These are phyloP conservation scores for Fusarium compactum DNA, from an alignment of 2,329 filamentous ascomycete species.

Conservation along the genomic window DNA sequence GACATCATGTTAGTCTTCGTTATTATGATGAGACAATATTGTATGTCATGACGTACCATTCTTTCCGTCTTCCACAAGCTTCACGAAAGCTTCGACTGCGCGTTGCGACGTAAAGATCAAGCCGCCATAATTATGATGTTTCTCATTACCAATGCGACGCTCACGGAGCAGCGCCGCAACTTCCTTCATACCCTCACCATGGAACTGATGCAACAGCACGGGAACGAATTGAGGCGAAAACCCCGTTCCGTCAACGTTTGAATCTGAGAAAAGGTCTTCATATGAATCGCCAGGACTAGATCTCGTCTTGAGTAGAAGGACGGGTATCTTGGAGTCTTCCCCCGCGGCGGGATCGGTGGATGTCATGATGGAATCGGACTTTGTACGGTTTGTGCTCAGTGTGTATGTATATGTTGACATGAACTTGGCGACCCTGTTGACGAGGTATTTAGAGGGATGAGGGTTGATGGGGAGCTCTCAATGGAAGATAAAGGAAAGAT, in stretches of 20 bases:
- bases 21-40: neutral
- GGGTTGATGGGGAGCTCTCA: neutral
- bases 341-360: constrained; percentile 22
- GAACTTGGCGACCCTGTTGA: neutral
- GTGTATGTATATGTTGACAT: neutral
- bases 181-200: constrained; percentile 66
- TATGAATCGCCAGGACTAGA: constrained; percentile 79
- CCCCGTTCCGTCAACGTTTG: constrained; percentile 50
- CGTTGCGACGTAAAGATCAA: constrained; percentile 87
- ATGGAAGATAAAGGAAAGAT: constrained; percentile 26
- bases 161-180: constrained; percentile 64
- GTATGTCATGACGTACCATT: constrained; percentile 43
- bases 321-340: constrained; percentile 52
- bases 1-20: neutral
- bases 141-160: constrained; percentile 55
- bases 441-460: neutral
- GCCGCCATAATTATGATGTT: constrained; percentile 71
- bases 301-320: constrained; percentile 83
- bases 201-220: constrained; percentile 78
- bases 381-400: neutral
- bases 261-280: constrained; percentile 71
- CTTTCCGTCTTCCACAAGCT: constrained; percentile 68
- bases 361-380: constrained; percentile 16
- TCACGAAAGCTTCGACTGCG: constrained; percentile 81
- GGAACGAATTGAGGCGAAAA: constrained; percentile 80